Conservation (phyloP, 1,284 basidiomycete species). For the Ganoderma lingzhi region DNA sequence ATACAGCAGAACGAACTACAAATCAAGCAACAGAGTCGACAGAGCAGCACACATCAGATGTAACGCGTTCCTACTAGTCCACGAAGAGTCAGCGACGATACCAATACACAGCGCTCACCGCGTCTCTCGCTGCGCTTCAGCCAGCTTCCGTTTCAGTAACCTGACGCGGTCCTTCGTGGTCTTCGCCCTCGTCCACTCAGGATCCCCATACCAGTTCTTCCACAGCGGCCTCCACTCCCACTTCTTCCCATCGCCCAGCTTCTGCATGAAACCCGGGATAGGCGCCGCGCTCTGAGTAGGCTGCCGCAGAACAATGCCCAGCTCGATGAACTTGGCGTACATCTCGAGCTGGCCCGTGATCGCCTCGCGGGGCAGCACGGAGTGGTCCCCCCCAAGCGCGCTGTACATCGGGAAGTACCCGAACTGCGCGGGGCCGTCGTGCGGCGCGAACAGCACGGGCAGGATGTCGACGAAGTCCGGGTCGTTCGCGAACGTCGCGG, state of each 20-base stretch:
- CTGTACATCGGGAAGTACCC: slow-evolving; percentile 14
- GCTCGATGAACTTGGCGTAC: slow-evolving; percentile 17
- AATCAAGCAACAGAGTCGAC: neutral
- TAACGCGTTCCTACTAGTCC: neutral
- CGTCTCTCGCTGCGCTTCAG: neutral
- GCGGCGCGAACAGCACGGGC: slow-evolving; percentile 14
- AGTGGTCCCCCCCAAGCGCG: neutral
- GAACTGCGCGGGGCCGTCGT: slow-evolving; percentile 11
- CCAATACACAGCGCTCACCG: neutral
- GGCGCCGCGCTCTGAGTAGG: neutral
- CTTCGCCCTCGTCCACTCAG: slow-evolving; percentile 8
- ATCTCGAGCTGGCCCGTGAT: slow-evolving; percentile 9
- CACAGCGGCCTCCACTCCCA: slow-evolving; percentile 19
- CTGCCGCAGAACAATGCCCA: slow-evolving; percentile 14
- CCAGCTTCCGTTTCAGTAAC: slow-evolving; percentile 10
- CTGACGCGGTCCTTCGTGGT: neutral
- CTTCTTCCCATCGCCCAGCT: slow-evolving; percentile 11
- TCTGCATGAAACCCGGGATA: slow-evolving; percentile 11
- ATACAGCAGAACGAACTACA: neutral
- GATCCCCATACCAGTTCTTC: slow-evolving; percentile 7
- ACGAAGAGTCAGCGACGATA: neutral
- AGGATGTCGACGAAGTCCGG: slow-evolving; percentile 16
- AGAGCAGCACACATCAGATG: neutral
- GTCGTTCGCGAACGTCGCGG: slow-evolving; percentile 7
- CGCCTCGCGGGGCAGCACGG: neutral